Base-by-base conservation (phyloP, 306 rosid species). In the Sechiopsis laciniata region DNA sequence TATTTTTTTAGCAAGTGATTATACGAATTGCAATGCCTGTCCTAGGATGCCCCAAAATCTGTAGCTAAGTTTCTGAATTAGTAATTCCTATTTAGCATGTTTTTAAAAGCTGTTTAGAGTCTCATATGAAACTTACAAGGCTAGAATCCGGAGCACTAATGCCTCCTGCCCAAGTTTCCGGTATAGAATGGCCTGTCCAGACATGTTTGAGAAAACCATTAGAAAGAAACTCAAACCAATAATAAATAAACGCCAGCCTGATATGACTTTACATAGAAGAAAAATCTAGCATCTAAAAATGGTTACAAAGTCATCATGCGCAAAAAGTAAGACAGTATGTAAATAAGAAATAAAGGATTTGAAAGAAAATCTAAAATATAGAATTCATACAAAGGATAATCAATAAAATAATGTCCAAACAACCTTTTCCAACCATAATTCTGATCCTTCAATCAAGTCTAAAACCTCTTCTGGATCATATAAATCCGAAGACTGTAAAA, bases 401-500 rank as follows among this genome's bases (percentile, higher is more conserved):
- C 6, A 13, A 57, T 15, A 37, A 45, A 59, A 80, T 72, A 54
- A 80, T 55, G 51, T 20, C 46, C 35, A 60, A 71, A 65, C 48
- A 50, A 90, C 98, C 96, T 94, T 94, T 80, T 94, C 98, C 81
- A 83, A 80, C 98, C 97, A 94, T 62, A 94, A 83, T 70, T 94
- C 98, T 75, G 98, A 94, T 77, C 86, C 95, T 86, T 86, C 98
- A 78, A 94, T 85, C 85, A 94, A 83, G 77, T 90, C 90, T 63
- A 94, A 90, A 85, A 94, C 89, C 73, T 94, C 98, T 79, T 94
- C 98, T 46, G 98, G 90, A 75, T 94, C 98, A 86, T 89, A 94
- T 80, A 90, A 78, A 74, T 90, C 98, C 17, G 98, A 94, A 77
- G 97, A 90, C 73, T 87, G 90, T 81, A 94, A 84, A 77, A 94